Conservation (phyloP, 768 basidiomycete species). For the Mycena olivaceomarginata region DNA sequence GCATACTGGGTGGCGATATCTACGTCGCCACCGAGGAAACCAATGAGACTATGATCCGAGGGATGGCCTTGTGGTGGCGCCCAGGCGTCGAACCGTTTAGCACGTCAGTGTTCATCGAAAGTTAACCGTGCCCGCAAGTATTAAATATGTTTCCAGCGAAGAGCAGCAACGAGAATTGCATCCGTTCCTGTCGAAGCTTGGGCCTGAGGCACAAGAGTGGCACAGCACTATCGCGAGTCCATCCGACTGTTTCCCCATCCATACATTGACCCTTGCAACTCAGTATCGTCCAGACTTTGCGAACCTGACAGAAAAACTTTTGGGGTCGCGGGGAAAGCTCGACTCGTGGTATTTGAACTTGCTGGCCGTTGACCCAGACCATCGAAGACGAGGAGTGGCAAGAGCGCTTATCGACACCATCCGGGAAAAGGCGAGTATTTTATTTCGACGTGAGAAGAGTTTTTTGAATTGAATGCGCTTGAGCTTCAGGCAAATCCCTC, state of each 20-base stretch:
- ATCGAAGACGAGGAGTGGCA: constrained; percentile 32
- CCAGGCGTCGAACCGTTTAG: constrained; percentile 44
- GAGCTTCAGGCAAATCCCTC: constrained; percentile 27
- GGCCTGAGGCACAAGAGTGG: constrained; percentile 37
- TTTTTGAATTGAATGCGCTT: not conserved
- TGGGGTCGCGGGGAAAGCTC: constrained; percentile 40
- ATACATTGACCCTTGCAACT: constrained; percentile 1
- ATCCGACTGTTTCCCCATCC: constrained; percentile 4
- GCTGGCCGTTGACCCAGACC: constrained; percentile 39
- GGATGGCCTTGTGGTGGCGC: constrained; percentile 42
- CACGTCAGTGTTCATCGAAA: constrained; percentile 35
- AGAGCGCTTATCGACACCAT: constrained; percentile 39
- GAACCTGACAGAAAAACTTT: constrained; percentile 40
- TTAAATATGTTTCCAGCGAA: constrained; percentile 13
- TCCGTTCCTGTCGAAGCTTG: constrained; percentile 28
- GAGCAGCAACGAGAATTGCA: constrained; percentile 25
- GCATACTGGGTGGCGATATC: constrained; percentile 30
- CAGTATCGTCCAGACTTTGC: constrained; percentile 41
- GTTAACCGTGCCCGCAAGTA: not conserved
- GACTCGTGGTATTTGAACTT: constrained; percentile 42
- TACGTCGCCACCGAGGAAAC: constrained; percentile 40
- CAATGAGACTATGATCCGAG: constrained; percentile 37
- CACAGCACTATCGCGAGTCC: constrained; percentile 34
- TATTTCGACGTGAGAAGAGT: not conserved
- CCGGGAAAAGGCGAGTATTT: constrained; percentile 25